A percentile compares a stretch with the other conserved stretches of the same genome.
Evolutionary conservation across 495 filamentous ascomycete genomes (phyloP).

Genomic region (Aspergillus heteromorphus): DNA sequence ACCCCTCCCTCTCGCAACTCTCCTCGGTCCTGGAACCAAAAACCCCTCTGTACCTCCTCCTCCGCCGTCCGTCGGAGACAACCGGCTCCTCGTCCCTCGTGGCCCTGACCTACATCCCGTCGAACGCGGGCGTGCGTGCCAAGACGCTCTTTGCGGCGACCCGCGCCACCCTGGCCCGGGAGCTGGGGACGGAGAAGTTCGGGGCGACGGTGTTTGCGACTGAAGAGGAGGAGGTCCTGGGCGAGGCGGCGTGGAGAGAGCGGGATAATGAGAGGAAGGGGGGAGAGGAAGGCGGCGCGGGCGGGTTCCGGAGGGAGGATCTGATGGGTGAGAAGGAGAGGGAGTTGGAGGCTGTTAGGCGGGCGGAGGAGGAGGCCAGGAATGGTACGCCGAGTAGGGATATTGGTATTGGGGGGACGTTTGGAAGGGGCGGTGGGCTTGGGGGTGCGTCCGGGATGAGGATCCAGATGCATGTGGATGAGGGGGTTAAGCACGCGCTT

Average conservation of each 20-base stretch:
- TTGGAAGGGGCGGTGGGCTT: conserved; percentile 40
- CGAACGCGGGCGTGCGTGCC: conserved; percentile 80
- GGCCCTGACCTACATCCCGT: conserved; percentile 86
- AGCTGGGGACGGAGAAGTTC: conserved; percentile 88
- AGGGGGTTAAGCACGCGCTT: conserved; percentile 63
- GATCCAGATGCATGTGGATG: conserved; percentile 63
- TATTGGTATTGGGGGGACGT: conserved; percentile 54
- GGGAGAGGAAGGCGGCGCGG: conserved; percentile 12
- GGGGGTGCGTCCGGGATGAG: neutral
- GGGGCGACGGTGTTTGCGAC: conserved; percentile 72
- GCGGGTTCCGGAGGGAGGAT: conserved; percentile 41
- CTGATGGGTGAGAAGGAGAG: conserved; percentile 87
- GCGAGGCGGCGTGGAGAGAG: conserved; percentile 64
- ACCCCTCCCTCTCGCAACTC: conserved; percentile 55
- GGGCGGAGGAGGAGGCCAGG: conserved; percentile 73
- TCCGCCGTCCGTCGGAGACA: conserved; percentile 63
- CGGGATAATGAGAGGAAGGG: conserved; percentile 62
- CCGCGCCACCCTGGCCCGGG: conserved; percentile 72
- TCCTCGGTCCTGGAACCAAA: conserved; percentile 68
- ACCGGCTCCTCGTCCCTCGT: conserved; percentile 49
- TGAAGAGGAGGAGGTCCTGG: conserved; percentile 62
- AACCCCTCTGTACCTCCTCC: conserved; percentile 76
- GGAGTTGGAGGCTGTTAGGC: conserved; percentile 67
- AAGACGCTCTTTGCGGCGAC: conserved; percentile 96
- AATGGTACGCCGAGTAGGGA: conserved; percentile 59